Evolutionary conservation across 768 basidiomycete genomes (phyloP).

Genomic region (Sporobolomyces roseus): DNA sequence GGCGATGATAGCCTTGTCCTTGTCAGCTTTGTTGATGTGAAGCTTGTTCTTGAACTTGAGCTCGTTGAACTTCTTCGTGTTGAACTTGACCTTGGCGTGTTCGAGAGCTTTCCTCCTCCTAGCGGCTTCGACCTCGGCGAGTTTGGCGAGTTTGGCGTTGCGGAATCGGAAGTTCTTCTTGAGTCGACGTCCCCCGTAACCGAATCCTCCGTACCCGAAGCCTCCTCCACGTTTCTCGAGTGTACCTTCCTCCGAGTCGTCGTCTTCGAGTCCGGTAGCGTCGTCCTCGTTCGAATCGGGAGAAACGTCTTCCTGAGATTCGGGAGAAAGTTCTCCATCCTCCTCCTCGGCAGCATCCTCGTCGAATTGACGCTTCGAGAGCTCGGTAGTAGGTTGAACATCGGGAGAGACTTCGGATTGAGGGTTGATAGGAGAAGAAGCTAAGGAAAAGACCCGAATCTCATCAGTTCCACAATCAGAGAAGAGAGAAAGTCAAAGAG

Average conservation of each 20-base stretch:
- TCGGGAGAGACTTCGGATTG: background rate
- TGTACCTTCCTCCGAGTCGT: background rate
- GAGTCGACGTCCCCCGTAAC: background rate
- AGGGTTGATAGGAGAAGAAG: background rate
- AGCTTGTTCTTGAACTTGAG: conserved; percentile 21
- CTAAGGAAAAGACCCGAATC: no score
- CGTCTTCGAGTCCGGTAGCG: no score
- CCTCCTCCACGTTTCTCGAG: background rate
- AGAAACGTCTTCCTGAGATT: background rate
- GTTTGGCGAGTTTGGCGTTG: background rate
- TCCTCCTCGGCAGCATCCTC: no score
- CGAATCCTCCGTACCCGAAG: background rate
- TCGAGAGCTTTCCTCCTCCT: conserved; percentile 3
- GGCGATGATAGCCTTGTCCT: background rate
- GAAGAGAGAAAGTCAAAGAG: no score
- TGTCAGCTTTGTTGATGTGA: conserved; percentile 5
- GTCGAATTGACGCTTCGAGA: no score
- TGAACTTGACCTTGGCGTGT: background rate
- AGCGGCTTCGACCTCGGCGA: conserved; percentile 9
- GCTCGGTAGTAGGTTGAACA: background rate
- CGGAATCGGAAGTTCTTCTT: background rate
- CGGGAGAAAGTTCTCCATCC: background rate
- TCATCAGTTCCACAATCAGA: no score
- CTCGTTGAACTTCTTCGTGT: conserved; percentile 21
- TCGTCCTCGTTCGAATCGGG: no score